These are phyloP conservation scores for Leishmania amazonensis DNA, from an alignment of 208 protist genomes.

Conservation along the genomic window DNA sequence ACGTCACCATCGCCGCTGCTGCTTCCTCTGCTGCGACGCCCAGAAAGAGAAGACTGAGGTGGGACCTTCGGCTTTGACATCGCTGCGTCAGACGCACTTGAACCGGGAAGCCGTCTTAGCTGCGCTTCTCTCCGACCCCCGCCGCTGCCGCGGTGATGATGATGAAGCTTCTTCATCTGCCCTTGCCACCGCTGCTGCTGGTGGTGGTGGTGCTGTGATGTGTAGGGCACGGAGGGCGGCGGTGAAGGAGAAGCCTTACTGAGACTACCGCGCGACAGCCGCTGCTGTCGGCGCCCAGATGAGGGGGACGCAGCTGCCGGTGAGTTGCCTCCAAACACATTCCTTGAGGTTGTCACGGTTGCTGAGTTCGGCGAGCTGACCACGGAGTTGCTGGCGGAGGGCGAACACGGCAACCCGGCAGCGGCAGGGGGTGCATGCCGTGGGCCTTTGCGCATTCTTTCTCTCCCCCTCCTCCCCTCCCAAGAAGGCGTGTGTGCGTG, in stretches of 20 bases:
- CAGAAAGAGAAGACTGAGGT: background rate
- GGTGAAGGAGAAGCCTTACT: background rate
- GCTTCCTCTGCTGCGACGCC: background rate
- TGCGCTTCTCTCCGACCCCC: background rate
- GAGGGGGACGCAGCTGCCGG: background rate
- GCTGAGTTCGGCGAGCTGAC: constrained; percentile 15
- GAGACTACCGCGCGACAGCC: background rate
- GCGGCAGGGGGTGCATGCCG: constrained; percentile 1
- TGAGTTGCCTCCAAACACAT: constrained; percentile 1
- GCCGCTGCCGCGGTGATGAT: background rate
- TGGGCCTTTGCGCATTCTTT: background rate
- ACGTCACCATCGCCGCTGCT: background rate
- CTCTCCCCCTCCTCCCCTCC: no score
- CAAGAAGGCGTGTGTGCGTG: background rate
- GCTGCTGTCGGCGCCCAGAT: background rate
- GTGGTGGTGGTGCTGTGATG: background rate
- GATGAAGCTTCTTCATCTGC: background rate
- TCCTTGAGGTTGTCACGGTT: background rate
- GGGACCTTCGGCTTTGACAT: background rate
- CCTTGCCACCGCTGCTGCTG: background rate
- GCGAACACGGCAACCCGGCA: background rate
- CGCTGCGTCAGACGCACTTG: background rate
- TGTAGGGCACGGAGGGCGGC: background rate
- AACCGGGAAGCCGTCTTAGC: background rate
- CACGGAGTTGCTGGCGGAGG: constrained; percentile 17